Base-by-base conservation (phyloP, 441 rosid species). In the Croton laevigatus region DNA sequence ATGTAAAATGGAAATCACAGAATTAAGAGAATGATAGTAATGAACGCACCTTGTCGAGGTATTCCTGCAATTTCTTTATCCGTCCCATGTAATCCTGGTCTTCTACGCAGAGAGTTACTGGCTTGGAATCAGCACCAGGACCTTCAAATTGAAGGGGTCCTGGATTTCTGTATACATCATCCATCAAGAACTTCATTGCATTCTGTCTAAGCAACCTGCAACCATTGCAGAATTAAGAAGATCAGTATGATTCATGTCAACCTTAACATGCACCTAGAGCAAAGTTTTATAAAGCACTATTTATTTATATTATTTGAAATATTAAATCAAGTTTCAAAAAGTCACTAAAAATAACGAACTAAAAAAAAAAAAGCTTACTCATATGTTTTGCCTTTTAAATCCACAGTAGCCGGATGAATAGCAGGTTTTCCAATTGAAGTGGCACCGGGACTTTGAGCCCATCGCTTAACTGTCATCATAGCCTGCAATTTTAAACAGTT, bases 61-160 rank as follows among this genome's bases (percentile, higher is more conserved):
- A 89, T 73, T 84, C 95, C 80, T 91, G 97, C 70, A 95, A 85
- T 78, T 86, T 78, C 89, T 93, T 93, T 74, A 93, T 95, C 65
- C 98, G 86, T 14, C 99, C 99, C 98, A 95, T 93, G 91, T 95
- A 95, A 86, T 95, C 99, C 86, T 90, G 97, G 78, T 95, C 99
- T 85, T 95, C 99, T 71, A 95, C 98, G 58, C 97, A 88, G 3
- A 93, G 86, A 51, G 85, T 84, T 55, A 93, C 79, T 52, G 97
- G 88, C 85, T 87, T 93, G 37, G 97, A 85, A 80, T 95, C 99
- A 48, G 97, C 90, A 74, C 99, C 99, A 13, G 97, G 98, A 68
- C 98, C 99, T 68, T 93, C 97, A 63, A 79, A 95, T 81, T 95
- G 99, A 78, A 95, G 86, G 8, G 98, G 98, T 59, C 98, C 99